Evolutionary conservation across 129 eudicot species (phyloP).

Genomic region (Helianthus annuus): DNA sequence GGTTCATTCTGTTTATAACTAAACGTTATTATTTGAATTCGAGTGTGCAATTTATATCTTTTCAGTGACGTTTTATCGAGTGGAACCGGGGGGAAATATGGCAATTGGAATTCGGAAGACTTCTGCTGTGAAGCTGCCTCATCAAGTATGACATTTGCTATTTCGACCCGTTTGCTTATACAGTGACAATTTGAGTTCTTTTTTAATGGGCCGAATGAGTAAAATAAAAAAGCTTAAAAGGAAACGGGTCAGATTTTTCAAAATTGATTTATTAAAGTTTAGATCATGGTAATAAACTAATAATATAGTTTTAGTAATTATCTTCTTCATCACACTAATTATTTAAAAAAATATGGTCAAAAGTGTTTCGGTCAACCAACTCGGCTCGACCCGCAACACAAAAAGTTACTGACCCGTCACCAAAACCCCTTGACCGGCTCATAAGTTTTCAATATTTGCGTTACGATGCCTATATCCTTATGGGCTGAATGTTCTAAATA

Average conservation of each 20-base stretch:
- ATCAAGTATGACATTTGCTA: slow-evolving; percentile 21
- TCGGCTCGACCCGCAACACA: not conserved
- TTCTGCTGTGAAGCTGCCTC: slow-evolving; percentile 32
- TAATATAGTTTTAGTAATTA: too few species aligned
- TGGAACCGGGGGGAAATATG: slow-evolving; percentile 56
- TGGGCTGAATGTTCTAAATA: not conserved
- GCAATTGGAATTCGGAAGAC: slow-evolving; percentile 56
- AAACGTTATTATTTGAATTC: not conserved
- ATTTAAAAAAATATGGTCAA: not conserved
- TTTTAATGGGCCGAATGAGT: not conserved
- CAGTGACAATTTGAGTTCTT: not conserved
- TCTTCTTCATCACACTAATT: too few species aligned
- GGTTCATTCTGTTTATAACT: not conserved
- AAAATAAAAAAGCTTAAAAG: not conserved
- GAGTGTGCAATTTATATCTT: slow-evolving; percentile 20
- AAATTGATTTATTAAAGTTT: not conserved
- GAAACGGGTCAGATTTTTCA: not conserved
- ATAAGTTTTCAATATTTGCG: not conserved
- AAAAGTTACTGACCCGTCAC: not conserved
- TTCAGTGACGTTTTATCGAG: slow-evolving; percentile 64
- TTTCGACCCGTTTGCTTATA: not conserved
- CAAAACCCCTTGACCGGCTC: not conserved
- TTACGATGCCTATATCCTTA: not conserved
- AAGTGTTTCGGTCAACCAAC: not conserved
- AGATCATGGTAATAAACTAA: not conserved